phyloP scores from a whole-genome alignment of 148 eudicot species.

The Spergularia bocconei region DNA sequence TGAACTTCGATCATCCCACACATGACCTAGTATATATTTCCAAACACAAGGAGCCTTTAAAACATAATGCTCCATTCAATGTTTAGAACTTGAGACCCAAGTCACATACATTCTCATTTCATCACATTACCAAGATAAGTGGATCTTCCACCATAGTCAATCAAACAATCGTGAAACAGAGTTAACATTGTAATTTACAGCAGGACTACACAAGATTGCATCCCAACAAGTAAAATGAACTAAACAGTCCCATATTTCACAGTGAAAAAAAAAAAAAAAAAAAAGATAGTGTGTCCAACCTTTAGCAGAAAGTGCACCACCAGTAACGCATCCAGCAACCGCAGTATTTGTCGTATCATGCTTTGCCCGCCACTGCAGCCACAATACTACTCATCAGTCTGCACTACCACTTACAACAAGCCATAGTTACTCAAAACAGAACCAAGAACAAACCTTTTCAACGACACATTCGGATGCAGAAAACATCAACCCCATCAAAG shows the following conservation, averaged over 20 bases:
- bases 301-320: constrained; percentile 72
- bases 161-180: neutral
- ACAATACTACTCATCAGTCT: constrained; percentile 1
- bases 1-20: no score
- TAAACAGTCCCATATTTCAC: neutral
- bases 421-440: neutral
- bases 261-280: neutral
- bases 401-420: neutral
- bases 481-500: constrained; percentile 78
- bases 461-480: constrained; percentile 83
- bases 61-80: neutral
- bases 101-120: neutral
- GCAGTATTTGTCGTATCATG: constrained; percentile 84
- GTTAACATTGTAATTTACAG: neutral
- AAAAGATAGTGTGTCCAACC: constrained; percentile 33
- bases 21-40: no score
- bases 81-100: neutral
- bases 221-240: neutral
- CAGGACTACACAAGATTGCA: neutral
- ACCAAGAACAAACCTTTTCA: constrained; percentile 56
- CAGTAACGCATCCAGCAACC: constrained; percentile 89
- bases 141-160: neutral
- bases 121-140: neutral
- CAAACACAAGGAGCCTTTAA: no score
- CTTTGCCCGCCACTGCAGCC: constrained; percentile 74